These are phyloP conservation scores for Cokeromyces recurvatus DNA, from an alignment of 371 early-diverging fungal species.

Conservation along the genomic window DNA sequence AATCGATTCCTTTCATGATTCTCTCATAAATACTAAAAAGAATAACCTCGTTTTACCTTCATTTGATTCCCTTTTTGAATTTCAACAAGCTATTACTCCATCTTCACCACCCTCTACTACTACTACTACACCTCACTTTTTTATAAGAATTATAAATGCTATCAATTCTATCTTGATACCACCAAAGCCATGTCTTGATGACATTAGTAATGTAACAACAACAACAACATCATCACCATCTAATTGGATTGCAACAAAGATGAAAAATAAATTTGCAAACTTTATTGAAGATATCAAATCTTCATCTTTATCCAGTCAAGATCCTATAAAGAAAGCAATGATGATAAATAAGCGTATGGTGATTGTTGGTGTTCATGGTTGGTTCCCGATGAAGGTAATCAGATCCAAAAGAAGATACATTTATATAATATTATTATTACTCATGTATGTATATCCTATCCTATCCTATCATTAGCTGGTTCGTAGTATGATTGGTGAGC, in stretches of 20 bases:
- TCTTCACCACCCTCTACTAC: slow-evolving; percentile 8
- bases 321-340: slow-evolving; percentile 11
- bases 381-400: slow-evolving; percentile 75
- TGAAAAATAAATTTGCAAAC: slow-evolving; percentile 16
- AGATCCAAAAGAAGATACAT: neutral
- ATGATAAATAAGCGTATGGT: slow-evolving; percentile 45
- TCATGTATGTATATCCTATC: too few relatives aligned
- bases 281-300: slow-evolving; percentile 34
- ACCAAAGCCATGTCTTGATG: slow-evolving; percentile 1
- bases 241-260: slow-evolving; percentile 17
- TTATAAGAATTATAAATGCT: slow-evolving; percentile 9
- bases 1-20: neutral
- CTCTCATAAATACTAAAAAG: neutral
- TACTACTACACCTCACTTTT: slow-evolving; percentile 2
- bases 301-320: neutral
- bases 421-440: too few relatives aligned
- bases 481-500: slow-evolving; percentile 84
- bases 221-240: too few relatives aligned
- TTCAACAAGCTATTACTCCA: slow-evolving; percentile 3
- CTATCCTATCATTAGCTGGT: too few relatives aligned
- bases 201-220: too few relatives aligned
- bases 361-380: slow-evolving; percentile 85
- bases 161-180: slow-evolving; percentile 14
- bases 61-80: slow-evolving; percentile 24
- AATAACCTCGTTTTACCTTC: slow-evolving; percentile 29